These are phyloP conservation scores for Backusella parvicylindrica DNA, from an alignment of 192 early-diverging fungal species.

Conservation along the genomic window DNA sequence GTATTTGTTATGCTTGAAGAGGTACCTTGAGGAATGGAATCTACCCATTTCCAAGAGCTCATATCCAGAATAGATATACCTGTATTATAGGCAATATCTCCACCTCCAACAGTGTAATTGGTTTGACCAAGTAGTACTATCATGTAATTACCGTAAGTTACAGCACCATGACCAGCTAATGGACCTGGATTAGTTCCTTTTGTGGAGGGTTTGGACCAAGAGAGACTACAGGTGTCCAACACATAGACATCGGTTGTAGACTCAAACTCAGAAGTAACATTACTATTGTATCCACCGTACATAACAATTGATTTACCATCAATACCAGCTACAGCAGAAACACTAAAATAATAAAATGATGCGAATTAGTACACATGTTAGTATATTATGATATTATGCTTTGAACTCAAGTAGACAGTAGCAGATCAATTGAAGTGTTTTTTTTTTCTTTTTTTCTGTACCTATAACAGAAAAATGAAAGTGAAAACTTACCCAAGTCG, in stretches of 20 bases:
- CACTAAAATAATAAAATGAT: background rate
- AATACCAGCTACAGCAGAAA: background rate
- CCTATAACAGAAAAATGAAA: background rate
- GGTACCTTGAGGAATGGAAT: background rate
- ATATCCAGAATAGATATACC: slow-evolving; percentile 22
- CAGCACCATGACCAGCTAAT: slow-evolving; percentile 7
- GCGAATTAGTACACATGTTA: too few relatives aligned
- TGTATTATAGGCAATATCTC: background rate
- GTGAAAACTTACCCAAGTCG: slow-evolving; percentile 4
- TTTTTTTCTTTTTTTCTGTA: too few relatives aligned
- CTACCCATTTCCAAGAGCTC: slow-evolving; percentile 7
- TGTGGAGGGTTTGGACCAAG: slow-evolving; percentile 6
- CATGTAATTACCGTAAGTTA: slow-evolving; percentile 19
- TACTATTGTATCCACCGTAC: slow-evolving; percentile 3
- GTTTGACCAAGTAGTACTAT: slow-evolving; percentile 11
- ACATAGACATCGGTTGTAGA: slow-evolving; percentile 9
- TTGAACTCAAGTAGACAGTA: too few relatives aligned
- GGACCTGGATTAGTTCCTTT: background rate
- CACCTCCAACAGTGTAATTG: background rate
- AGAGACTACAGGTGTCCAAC: slow-evolving; percentile 21
- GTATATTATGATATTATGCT: too few relatives aligned
- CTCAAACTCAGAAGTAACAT: background rate
- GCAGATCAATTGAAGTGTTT: background rate
- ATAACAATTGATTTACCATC: slow-evolving; percentile 23
- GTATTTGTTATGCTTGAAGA: background rate